These are phyloP conservation scores for Komagataella phaffii DNA, from an alignment of 805 yeast species.

Conservation along the genomic window DNA sequence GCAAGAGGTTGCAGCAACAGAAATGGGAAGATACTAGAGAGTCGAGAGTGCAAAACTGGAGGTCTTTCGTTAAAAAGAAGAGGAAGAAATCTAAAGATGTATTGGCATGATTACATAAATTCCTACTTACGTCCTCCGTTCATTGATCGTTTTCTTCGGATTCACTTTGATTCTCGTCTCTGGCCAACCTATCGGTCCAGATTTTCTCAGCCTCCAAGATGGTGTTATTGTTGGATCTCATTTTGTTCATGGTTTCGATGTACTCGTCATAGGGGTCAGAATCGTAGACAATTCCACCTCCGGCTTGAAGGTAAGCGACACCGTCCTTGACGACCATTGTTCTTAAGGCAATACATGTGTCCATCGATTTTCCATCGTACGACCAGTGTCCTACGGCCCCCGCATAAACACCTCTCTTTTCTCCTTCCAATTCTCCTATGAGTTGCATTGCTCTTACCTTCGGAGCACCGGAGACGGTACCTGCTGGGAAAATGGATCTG, in stretches of 20 bases:
- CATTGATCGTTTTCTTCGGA: slow-evolving; percentile 5
- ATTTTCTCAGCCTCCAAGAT: slow-evolving; percentile 83
- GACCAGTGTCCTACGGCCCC: slow-evolving; percentile 99
- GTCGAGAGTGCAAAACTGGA: slow-evolving; percentile 45
- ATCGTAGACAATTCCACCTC: slow-evolving; percentile 96
- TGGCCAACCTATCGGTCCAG: slow-evolving; percentile 39
- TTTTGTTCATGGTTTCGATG: slow-evolving; percentile 92
- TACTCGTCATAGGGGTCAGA: slow-evolving; percentile 94
- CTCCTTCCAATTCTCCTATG: slow-evolving; percentile 79
- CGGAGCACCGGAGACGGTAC: slow-evolving; percentile 98
- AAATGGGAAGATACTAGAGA: slow-evolving; percentile 54
- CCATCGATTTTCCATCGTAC: slow-evolving; percentile 89
- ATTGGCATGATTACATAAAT: slow-evolving; percentile 17
- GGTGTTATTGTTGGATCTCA: slow-evolving; percentile 85
- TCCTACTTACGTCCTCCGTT: background rate
- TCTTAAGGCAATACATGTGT: slow-evolving; percentile 93
- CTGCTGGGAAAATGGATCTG: slow-evolving; percentile 97
- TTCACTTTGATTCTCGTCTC: slow-evolving; percentile 13
- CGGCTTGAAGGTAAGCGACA: slow-evolving; percentile 89
- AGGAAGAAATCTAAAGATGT: slow-evolving; percentile 29
- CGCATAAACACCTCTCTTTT: slow-evolving; percentile 93
- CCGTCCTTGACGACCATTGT: slow-evolving; percentile 94
- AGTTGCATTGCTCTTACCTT: slow-evolving; percentile 95
- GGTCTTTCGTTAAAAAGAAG: slow-evolving; percentile 35
- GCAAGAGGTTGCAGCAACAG: slow-evolving; percentile 20